phyloP scores from a whole-genome alignment of 768 basidiomycete genomes.

The Rhodotorula graminis region DNA sequence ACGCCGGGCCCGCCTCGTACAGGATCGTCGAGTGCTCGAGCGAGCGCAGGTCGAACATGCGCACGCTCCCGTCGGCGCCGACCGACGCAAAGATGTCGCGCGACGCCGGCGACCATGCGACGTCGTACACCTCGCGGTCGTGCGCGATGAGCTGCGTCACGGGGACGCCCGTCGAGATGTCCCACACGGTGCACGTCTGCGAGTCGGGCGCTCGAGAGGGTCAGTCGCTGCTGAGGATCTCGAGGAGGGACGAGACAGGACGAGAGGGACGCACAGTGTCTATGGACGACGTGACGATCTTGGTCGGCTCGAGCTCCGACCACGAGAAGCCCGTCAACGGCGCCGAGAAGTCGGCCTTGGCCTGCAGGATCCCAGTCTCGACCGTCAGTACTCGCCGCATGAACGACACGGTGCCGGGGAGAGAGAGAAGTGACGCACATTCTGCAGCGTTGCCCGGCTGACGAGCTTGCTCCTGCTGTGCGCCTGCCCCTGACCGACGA shows the following conservation, averaged over 20 bases:
- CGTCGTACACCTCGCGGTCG: constrained; percentile 92
- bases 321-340: constrained; percentile 96
- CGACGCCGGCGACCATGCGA: constrained; percentile 94
- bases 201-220: background rate
- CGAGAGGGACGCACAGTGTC: constrained; percentile 60
- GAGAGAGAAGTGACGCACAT: background rate
- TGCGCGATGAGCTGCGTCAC: constrained; percentile 90
- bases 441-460: constrained; percentile 29
- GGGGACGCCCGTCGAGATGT: constrained; percentile 86
- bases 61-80: constrained; percentile 90
- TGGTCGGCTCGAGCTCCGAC: constrained; percentile 85
- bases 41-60: constrained; percentile 92
- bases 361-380: constrained; percentile 55
- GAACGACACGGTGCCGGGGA: background rate
- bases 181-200: constrained; percentile 87
- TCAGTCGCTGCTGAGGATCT: background rate
- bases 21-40: constrained; percentile 97
- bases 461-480: constrained; percentile 22
- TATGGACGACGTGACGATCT: constrained; percentile 94
- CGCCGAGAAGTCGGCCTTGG: constrained; percentile 85
- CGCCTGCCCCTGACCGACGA: constrained; percentile 3
- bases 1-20: constrained; percentile 60
- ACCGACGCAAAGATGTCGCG: constrained; percentile 93
- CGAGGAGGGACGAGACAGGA: too few species aligned
- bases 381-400: background rate